Percentiles rank a stretch among this genome's conserved stretches.
Conservation (phyloP, 2,329 filamentous ascomycete species). For the Trichoderma sp. region DNA sequence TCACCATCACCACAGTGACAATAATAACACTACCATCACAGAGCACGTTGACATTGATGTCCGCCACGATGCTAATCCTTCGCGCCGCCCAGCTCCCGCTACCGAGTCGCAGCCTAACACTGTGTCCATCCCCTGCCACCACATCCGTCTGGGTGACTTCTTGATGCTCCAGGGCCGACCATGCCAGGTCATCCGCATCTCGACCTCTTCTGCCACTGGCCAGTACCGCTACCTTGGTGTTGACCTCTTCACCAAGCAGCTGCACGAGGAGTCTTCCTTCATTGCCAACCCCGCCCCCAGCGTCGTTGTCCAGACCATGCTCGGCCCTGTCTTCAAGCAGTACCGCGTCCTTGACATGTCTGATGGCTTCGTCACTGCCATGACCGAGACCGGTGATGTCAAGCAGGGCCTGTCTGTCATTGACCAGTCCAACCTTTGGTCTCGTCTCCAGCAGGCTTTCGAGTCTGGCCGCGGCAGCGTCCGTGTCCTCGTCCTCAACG, state of each 20-base stretch:
- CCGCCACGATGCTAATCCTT: slow-evolving; percentile 27
- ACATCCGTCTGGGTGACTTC: slow-evolving; percentile 98
- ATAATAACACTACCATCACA: slow-evolving; percentile 32
- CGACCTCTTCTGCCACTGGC: slow-evolving; percentile 92
- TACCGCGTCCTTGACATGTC: slow-evolving; percentile 98
- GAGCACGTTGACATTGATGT: slow-evolving; percentile 50
- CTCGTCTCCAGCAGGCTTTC: slow-evolving; percentile 78
- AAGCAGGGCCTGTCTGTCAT: slow-evolving; percentile 93
- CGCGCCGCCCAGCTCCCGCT: slow-evolving; percentile 26
- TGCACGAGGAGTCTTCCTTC: slow-evolving; percentile 98
- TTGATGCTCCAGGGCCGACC: slow-evolving; percentile 98
- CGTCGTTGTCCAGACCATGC: slow-evolving; percentile 98
- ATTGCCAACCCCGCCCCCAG: slow-evolving; percentile 95
- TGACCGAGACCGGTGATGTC: slow-evolving; percentile 98
- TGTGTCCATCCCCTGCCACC: slow-evolving; percentile 98
- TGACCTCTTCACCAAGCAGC: slow-evolving; percentile 99
- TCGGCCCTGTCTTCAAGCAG: slow-evolving; percentile 99
- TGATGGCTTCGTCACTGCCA: slow-evolving; percentile 82
- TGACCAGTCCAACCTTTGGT: slow-evolving; percentile 87
- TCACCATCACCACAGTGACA: slow-evolving; percentile 45
- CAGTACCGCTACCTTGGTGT: slow-evolving; percentile 99
- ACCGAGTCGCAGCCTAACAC: slow-evolving; percentile 63
- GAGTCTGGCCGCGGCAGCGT: slow-evolving; percentile 89
- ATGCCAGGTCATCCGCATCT: slow-evolving; percentile 99
- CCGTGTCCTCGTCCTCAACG: slow-evolving; percentile 92